Evolutionary conservation across 192 early-diverging fungal species (phyloP).

Genomic region (Coemansia sp.): DNA sequence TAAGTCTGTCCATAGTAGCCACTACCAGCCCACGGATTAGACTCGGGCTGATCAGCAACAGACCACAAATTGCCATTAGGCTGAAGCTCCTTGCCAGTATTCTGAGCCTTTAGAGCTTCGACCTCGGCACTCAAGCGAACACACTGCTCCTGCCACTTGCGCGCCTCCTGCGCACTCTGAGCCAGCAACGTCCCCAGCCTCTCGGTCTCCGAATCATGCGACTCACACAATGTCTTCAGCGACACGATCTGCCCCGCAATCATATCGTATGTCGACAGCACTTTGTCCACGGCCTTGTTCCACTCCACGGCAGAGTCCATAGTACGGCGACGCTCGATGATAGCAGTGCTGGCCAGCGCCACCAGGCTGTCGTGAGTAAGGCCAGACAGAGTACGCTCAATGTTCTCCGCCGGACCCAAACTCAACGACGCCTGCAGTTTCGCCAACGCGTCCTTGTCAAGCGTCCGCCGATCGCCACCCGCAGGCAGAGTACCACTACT

Average conservation of each 20-base stretch:
- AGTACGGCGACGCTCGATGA: constrained; percentile 19
- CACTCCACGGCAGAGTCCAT: constrained; percentile 10
- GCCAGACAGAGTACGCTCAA: constrained; percentile 25
- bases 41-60: background rate
- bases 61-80: background rate
- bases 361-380: constrained; percentile 31
- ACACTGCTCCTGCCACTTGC: constrained; percentile 35
- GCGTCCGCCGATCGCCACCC: background rate
- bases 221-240: constrained; percentile 24
- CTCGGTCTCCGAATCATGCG: constrained; percentile 19
- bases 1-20: background rate
- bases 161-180: constrained; percentile 39
- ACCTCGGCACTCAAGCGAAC: constrained; percentile 16
- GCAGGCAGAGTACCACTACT: background rate
- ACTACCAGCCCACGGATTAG: background rate
- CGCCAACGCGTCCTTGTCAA: constrained; percentile 30
- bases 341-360: constrained; percentile 18
- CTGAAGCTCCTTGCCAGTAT: background rate
- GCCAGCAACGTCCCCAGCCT: constrained; percentile 32
- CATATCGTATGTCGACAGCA: constrained; percentile 33
- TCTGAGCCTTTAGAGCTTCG: constrained; percentile 4
- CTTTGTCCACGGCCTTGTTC: constrained; percentile 23
- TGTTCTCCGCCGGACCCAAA: constrained; percentile 17
- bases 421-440: constrained; percentile 17
- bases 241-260: constrained; percentile 29